Evolutionary conservation across 1,284 basidiomycete species (phyloP).

Genomic region (Melanopsichium pennsylvanicum): DNA sequence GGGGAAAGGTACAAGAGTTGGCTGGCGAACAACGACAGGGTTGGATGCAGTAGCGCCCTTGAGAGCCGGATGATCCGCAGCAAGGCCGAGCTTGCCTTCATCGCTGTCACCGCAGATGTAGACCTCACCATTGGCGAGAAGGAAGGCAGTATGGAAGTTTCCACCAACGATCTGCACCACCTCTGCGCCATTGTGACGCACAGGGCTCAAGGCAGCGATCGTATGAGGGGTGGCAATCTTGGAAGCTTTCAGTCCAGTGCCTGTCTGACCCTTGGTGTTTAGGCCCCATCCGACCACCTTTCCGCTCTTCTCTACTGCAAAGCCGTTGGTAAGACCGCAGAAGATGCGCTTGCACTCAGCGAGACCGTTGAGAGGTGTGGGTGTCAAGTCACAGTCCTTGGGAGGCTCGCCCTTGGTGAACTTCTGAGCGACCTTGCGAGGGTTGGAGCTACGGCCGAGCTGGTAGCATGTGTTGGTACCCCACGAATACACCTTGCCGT

Average conservation of each 20-base stretch:
- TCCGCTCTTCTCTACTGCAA: slow-evolving; percentile 83
- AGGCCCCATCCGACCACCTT: slow-evolving; percentile 90
- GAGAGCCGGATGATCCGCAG: slow-evolving; percentile 37
- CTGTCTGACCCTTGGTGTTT: slow-evolving; percentile 79
- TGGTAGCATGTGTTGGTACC: slow-evolving; percentile 87
- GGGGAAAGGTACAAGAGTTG: slow-evolving; percentile 62
- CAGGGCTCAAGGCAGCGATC: slow-evolving; percentile 75
- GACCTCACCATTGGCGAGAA: slow-evolving; percentile 82
- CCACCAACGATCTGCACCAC: slow-evolving; percentile 75
- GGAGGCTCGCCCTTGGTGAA: slow-evolving; percentile 68
- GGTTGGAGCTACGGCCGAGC: slow-evolving; percentile 81
- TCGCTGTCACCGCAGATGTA: slow-evolving; percentile 67
- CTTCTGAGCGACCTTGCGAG: slow-evolving; percentile 45
- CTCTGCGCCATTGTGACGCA: slow-evolving; percentile 70
- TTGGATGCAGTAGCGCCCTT: slow-evolving; percentile 27
- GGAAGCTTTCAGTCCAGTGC: slow-evolving; percentile 69
- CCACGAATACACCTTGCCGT: slow-evolving; percentile 79
- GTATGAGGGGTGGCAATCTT: slow-evolving; percentile 75
- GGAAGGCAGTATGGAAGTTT: slow-evolving; percentile 85
- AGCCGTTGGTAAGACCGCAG: slow-evolving; percentile 83
- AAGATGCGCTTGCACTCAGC: slow-evolving; percentile 80
- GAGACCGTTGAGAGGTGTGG: slow-evolving; percentile 76
- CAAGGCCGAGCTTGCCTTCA: slow-evolving; percentile 56
- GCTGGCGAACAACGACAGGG: slow-evolving; percentile 48
- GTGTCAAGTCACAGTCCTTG: slow-evolving; percentile 81